These are phyloP conservation scores for Jaltomata sinuosa DNA, from an alignment of 257 asterid genomes.

Conservation along the genomic window DNA sequence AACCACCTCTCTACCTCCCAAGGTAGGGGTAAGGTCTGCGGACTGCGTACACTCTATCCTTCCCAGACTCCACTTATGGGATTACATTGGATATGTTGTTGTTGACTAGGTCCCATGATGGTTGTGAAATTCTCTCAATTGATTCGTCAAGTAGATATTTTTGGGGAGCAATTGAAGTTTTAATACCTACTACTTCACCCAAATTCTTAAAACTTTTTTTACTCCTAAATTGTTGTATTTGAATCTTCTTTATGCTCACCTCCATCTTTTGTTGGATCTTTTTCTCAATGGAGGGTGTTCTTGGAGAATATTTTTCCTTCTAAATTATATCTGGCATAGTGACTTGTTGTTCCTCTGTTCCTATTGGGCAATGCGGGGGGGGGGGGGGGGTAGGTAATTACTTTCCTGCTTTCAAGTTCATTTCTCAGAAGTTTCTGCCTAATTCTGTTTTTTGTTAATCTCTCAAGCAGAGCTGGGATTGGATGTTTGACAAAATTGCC, in stretches of 20 bases:
- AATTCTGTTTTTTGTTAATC: neutral
- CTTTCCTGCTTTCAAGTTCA: neutral
- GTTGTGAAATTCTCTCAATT: neutral
- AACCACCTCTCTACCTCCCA: neutral
- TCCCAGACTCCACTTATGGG: neutral
- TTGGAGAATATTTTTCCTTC: neutral
- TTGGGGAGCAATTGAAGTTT: neutral
- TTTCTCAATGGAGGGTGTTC: neutral
- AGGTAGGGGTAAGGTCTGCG: neutral
- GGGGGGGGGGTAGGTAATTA: neutral
- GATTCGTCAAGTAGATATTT: neutral
- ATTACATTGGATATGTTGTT: neutral
- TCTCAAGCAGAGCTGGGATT: constrained; percentile 72
- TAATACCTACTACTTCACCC: neutral
- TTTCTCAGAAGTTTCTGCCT: neutral
- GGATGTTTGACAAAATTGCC: constrained; percentile 52
- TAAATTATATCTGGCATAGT: neutral
- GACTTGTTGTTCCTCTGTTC: neutral
- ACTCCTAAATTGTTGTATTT: neutral
- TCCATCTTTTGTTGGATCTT: neutral
- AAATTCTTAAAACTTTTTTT: neutral
- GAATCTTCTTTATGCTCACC: neutral
- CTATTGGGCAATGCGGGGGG: neutral
- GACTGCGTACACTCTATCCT: neutral
- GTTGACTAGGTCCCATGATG: neutral